Evolutionary conservation across 495 filamentous ascomycete species (phyloP).

Genomic region (Lichina pygmaea): DNA sequence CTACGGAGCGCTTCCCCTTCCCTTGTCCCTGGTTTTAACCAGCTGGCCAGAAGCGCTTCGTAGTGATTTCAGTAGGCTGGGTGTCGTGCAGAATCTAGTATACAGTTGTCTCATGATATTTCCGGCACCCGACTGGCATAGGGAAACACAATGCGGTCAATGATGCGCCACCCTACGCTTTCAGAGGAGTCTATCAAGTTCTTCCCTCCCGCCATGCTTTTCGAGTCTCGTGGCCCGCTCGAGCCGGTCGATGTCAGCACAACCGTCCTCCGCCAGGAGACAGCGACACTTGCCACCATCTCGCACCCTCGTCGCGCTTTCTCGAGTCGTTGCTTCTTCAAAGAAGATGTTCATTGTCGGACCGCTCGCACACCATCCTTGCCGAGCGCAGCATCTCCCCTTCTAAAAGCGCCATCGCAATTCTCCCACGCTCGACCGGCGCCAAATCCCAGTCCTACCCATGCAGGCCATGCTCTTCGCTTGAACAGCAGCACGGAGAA

Average conservation of each 20-base stretch:
- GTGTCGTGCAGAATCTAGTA: too few relatives aligned
- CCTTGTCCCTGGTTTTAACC: too few relatives aligned
- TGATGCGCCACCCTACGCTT: too few relatives aligned
- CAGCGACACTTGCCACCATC: neutral
- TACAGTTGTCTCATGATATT: too few relatives aligned
- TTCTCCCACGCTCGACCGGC: constrained; percentile 92
- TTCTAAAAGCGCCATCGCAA: constrained; percentile 39
- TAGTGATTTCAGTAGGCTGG: too few relatives aligned
- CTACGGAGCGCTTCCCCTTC: too few relatives aligned
- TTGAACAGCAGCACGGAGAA: constrained; percentile 97
- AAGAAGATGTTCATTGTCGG: neutral
- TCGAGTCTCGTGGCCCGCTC: too few relatives aligned
- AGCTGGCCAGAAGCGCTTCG: too few relatives aligned
- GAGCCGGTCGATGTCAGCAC: neutral
- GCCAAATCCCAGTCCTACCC: constrained; percentile 77
- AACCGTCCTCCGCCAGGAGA: neutral
- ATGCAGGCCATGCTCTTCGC: constrained; percentile 85
- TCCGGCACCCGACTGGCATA: too few relatives aligned
- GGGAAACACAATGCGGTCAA: too few relatives aligned
- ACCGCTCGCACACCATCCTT: neutral
- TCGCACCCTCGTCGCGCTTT: neutral
- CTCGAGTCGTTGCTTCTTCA: neutral
- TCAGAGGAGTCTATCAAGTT: too few relatives aligned
- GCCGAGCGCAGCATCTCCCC: constrained; percentile 5
- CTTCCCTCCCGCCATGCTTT: too few relatives aligned